These are phyloP conservation scores for Globisporangium heterothallicum DNA, from an alignment of 352 stramenopile genomes.

Conservation along the genomic window DNA sequence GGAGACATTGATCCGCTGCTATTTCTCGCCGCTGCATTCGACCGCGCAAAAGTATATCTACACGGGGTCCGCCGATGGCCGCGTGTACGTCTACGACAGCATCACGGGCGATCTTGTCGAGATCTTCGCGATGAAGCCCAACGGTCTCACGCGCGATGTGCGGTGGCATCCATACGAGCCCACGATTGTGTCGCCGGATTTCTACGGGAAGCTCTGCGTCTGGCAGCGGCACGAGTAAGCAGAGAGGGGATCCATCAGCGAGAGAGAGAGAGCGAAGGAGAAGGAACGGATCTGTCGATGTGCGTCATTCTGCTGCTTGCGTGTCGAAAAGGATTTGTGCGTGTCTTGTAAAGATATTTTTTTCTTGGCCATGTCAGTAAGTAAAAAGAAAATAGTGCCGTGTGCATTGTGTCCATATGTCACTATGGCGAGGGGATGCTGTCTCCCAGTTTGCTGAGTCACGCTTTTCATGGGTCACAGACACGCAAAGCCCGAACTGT, in stretches of 20 bases:
- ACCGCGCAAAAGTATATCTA: slow-evolving; percentile 85
- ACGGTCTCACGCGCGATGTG: slow-evolving; percentile 75
- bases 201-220: slow-evolving; percentile 83
- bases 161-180: slow-evolving; percentile 81
- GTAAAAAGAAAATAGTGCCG: not conserved
- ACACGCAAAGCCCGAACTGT: not conserved
- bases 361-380: too few relatives aligned
- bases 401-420: too few relatives aligned
- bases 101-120: slow-evolving; percentile 69
- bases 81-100: slow-evolving; percentile 81
- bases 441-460: too few relatives aligned
- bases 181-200: slow-evolving; percentile 79
- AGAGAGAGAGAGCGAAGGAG: not conserved
- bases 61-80: slow-evolving; percentile 75
- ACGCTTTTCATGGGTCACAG: not conserved
- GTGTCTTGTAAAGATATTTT: too few relatives aligned
- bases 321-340: too few relatives aligned
- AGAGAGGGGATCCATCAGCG: not conserved
- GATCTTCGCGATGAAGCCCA: slow-evolving; percentile 75
- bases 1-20: slow-evolving; percentile 80
- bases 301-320: too few relatives aligned
- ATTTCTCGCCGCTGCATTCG: slow-evolving; percentile 85
- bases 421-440: not conserved
- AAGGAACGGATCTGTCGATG: too few relatives aligned
- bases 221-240: slow-evolving; percentile 47